These are phyloP conservation scores for Plasmodium ovale DNA, from an alignment of 169 alveolate genomes.

Conservation along the genomic window DNA sequence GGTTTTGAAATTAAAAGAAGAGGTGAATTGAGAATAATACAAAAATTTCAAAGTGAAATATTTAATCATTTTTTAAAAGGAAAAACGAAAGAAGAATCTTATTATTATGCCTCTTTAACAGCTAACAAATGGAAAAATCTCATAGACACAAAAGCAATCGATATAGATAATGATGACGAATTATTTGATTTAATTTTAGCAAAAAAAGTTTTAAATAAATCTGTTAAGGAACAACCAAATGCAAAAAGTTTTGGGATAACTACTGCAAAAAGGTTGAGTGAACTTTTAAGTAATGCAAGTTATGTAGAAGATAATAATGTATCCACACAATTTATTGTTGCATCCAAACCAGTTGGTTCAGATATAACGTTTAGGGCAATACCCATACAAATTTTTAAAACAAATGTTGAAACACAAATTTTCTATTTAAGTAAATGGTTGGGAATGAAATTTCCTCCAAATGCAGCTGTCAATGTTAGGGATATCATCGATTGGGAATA, in stretches of 20 bases:
- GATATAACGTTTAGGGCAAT: constrained; percentile 97
- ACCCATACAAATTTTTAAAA: constrained; percentile 94
- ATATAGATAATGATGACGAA: constrained; percentile 92
- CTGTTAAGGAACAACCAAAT: constrained; percentile 93
- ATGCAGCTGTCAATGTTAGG: constrained; percentile 90
- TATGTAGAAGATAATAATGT: constrained; percentile 87
- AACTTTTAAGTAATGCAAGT: constrained; percentile 90
- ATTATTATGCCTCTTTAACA: constrained; percentile 94
- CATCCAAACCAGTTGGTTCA: constrained; percentile 94
- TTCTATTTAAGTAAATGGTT: constrained; percentile 87
- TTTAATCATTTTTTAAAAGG: constrained; percentile 96
- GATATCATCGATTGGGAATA: constrained; percentile 97
- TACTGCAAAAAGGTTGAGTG: constrained; percentile 95
- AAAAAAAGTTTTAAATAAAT: constrained; percentile 91
- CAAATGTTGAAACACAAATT: constrained; percentile 85
- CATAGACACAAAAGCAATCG: constrained; percentile 92
- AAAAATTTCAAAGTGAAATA: constrained; percentile 97
- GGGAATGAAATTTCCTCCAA: constrained; percentile 88
- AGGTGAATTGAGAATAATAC: constrained; percentile 98
- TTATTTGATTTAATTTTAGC: constrained; percentile 94
- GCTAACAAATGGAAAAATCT: constrained; percentile 94
- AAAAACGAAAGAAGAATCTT: constrained; percentile 93
- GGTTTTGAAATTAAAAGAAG: constrained; percentile 98
- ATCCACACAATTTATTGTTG: constrained; percentile 92
- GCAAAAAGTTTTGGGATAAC: constrained; percentile 95